Evolutionary conservation across 805 yeast genomes (phyloP).

Genomic region (Wickerhamiella nectarea): DNA sequence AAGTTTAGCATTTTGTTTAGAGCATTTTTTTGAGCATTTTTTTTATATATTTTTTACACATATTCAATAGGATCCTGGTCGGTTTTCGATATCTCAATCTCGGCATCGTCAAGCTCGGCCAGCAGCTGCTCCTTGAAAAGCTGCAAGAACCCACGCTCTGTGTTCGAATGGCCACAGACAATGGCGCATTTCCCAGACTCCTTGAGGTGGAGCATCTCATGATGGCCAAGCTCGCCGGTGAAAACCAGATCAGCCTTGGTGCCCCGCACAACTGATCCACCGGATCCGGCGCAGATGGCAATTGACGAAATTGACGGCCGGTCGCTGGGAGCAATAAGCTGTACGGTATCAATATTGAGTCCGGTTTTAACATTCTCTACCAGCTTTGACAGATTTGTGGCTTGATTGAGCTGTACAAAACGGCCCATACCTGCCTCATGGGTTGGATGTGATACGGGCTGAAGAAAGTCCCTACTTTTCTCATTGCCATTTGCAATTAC

Average conservation of each 20-base stretch:
- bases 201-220: constrained; percentile 59
- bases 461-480: constrained; percentile 28
- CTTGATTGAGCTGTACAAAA: constrained; percentile 35
- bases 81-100: constrained; percentile 35
- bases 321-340: constrained; percentile 30
- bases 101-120: constrained; percentile 29
- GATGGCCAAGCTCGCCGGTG: constrained; percentile 94
- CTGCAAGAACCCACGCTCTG: constrained; percentile 72
- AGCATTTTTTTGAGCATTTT: too few relatives aligned
- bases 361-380: constrained; percentile 40
- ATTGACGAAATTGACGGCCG: constrained; percentile 33
- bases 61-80: constrained; percentile 54
- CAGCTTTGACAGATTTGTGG: constrained; percentile 33
- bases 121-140: constrained; percentile 39
- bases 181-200: constrained; percentile 64
- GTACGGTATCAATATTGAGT: constrained; percentile 43
- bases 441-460: constrained; percentile 30
- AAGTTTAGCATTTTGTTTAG: not conserved
- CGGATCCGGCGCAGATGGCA: constrained; percentile 95
- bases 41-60: not conserved
- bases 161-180: constrained; percentile 78
- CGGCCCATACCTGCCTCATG: constrained; percentile 72
- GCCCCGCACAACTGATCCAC: constrained; percentile 54
- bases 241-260: constrained; percentile 53
- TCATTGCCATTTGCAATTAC: constrained; percentile 34